Evolutionary conservation across 140 eudicot genomes (phyloP), one percentile per base, ranked within the genome.

Genomic region (Oenanthe javanica): DNA sequence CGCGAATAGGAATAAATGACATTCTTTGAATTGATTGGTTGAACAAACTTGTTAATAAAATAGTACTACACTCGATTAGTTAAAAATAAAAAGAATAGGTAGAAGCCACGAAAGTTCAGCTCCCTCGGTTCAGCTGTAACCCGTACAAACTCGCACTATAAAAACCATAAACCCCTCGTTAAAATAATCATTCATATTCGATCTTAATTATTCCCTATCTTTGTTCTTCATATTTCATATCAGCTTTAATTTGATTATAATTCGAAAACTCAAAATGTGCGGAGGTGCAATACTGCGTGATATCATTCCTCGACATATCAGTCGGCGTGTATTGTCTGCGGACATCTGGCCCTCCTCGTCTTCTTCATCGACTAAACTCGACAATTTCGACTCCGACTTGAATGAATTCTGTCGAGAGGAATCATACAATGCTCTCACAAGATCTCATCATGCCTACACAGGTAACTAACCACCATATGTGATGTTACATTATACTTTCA

Each of bases 231-330:
- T 12, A 9, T 55, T 18, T 19, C 31, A n/a, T 21, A 59, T 11
- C 7, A 13, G 19, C 72, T 66, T 23, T 66, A 1, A 23, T 64
- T 64, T 64, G 11, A 8, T 25, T 1, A 4, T 0, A 11, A 11
- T 27, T 27, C 1, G 9, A 21, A 0, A 25, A 27, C 16, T 66
- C 13, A 27, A 25, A 76, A 91, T 94, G 98, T 94, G 98, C 86
- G 96, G 92, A 64, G 98, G 98, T 83, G 92, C 96, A 49, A 90
- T 94, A 5, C 84, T 94, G 73, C 85, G 86, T 81, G 91, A 85
- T 38, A 78, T 91, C 86, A 90, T 90, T 63, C 97, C 91, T 16
- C 87, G 85, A 4, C 77, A 85, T 54, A 73, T 82, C 12, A 59
- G 23, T 78, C 84, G 84, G 79, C 88, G 86, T 79, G 86, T 88